Evolutionary conservation across 106 monocot species (phyloP).

Genomic region (Chionographis japonica): DNA sequence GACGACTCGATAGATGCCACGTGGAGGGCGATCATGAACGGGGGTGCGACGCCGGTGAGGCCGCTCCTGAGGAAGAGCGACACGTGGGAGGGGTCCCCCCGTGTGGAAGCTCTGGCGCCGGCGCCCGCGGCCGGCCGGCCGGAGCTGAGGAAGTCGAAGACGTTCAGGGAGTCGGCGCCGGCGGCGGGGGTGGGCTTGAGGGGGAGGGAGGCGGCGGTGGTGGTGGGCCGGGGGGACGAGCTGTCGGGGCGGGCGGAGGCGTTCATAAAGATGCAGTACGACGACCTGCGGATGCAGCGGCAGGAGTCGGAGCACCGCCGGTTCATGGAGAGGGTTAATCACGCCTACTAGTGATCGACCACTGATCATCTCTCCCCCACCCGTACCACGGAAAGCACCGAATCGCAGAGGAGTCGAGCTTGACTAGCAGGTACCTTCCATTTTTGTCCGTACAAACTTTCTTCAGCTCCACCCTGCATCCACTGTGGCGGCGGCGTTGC

Average conservation of each 20-base stretch:
- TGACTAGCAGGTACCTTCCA: no score
- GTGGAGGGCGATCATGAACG: conserved; percentile 21
- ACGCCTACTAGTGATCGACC: neutral
- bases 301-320: conserved; percentile 18
- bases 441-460: no score
- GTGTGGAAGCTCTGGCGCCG: neutral
- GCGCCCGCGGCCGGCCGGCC: neutral
- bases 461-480: no score
- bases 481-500: no score
- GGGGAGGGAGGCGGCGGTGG: conserved; percentile 7
- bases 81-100: conserved; percentile 13
- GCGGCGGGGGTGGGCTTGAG: neutral
- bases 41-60: neutral
- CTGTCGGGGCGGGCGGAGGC: conserved; percentile 24
- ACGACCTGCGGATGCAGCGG: conserved; percentile 17
- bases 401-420: no score
- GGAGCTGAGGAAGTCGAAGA: conserved; percentile 15
- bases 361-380: neutral
- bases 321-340: neutral
- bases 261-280: conserved; percentile 35
- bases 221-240: conserved; percentile 15
- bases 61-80: conserved; percentile 22
- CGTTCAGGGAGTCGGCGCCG: conserved; percentile 1
- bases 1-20: conserved; percentile 23
- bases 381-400: no score